Base-by-base conservation (phyloP, 2,329 filamentous ascomycete species). In the Ophiosphaerella narmari region DNA sequence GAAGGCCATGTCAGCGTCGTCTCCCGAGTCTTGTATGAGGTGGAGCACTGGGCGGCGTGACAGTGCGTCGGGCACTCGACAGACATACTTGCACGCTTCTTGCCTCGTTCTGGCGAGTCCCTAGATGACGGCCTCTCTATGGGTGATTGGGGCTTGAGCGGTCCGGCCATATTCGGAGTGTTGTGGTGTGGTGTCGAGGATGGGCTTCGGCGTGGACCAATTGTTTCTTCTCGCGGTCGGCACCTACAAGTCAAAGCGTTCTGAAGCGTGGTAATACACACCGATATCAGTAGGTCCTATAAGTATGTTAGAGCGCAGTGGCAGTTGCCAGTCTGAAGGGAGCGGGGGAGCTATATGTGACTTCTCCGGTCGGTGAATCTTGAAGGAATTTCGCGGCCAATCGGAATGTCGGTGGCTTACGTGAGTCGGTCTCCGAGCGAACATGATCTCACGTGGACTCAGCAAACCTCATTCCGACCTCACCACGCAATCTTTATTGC, bases 51-150 rank as follows among this genome's bases (percentile, higher is more conserved):
- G 26, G 39, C 43, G 45, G 32, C 37, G 45, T 23, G n/a, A 57
- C 36, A 21, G 24, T n/a, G 37, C 21, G 36, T 36, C 14, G 39
- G 40, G 39, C 43, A 47, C 44, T 51, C 47, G 47, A 73, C 68
- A 62, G 46, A 72, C 70, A 62, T 62, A 73, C 70, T 71, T 59
- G 70, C 70, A 38, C 70, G 64, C 59, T 73, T 73, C 54, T 59
- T 72, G 35, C 63, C 66, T 43, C 68, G 62, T 55, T 72, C 67
- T 46, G 66, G 60, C 45, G 67, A 69, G 55, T 72, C 68, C 57
- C 68, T 65, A 46, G 66, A 59, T 7, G 57, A 32, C 43, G 55
- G 50, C 43, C 67, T 56, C 39, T 67, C 62, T 7, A 33, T 39
- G 9, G 52, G 45, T 34, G 59, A 54, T 49, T 66, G 63, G 44